A percentile compares a stretch with the other conserved stretches of the same genome.
These are phyloP conservation scores for Brassica napus DNA, from an alignment of 345 rosid species.

Conservation along the genomic window Da-Ae NC_063452.1:50220501-50221000, in stretches of 20 bases:
- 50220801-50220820: conserved; percentile 79
- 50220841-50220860: conserved; percentile 98
- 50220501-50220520: conserved; percentile 60
- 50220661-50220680: conserved; percentile 87
- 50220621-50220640: conserved; percentile 13
- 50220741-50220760: conserved; percentile 7
- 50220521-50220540: conserved; percentile 80
- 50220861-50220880: conserved; percentile 93
- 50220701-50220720: conserved; percentile 86
- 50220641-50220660: conserved; percentile 87
- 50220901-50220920: conserved; percentile 34
- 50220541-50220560: conserved; percentile 75
- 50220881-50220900: conserved; percentile 86
- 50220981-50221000: conserved; percentile 57
- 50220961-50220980: not conserved
- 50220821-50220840: conserved; percentile 97
- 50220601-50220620: not conserved
- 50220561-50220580: conserved; percentile 47
- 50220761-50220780: not conserved
- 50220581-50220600: conserved; percentile 18
- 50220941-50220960: not conserved
- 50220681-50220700: conserved; percentile 94
- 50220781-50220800: conserved; percentile 59
- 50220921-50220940: conserved; percentile 15
- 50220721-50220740: conserved; percentile 52